Conservation (phyloP, 345 rosid genomes). For the Excoecaria agallocha region DNA sequence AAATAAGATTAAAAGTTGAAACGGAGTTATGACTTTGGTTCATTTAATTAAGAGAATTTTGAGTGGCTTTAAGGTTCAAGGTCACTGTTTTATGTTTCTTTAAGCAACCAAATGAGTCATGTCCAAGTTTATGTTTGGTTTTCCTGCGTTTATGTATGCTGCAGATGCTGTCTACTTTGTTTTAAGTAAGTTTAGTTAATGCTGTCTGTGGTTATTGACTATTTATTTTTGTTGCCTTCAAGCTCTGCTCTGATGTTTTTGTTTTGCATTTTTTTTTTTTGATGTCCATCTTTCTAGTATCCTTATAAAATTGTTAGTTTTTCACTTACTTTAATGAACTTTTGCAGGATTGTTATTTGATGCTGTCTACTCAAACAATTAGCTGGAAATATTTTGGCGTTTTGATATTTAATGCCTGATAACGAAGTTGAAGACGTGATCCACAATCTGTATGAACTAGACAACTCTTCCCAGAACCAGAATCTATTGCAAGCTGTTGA, state of each 20-base stretch:
- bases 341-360: slow-evolving; percentile 7
- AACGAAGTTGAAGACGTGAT: slow-evolving; percentile 41
- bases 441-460: slow-evolving; percentile 38
- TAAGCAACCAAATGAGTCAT: not conserved
- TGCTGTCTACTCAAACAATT: slow-evolving; percentile 18
- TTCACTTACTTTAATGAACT: not conserved
- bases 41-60: not conserved
- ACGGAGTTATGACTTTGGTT: not conserved
- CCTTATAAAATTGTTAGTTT: not conserved
- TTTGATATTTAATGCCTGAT: slow-evolving; percentile 48
- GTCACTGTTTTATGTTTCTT: not conserved
- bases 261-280: not conserved
- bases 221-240: not conserved
- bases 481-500: slow-evolving; percentile 27
- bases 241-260: not conserved
- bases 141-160: too few species aligned
- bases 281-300: not conserved
- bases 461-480: slow-evolving; percentile 34
- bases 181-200: not conserved
- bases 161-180: too few species aligned
- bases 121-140: not conserved
- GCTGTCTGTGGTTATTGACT: slow-evolving; percentile 6
- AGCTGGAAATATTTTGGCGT: slow-evolving; percentile 28
- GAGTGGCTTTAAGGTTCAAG: not conserved
- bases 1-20: slow-evolving; percentile 4